A percentile compares a stretch with the other conserved stretches of the same genome.
Conservation (phyloP, 129 eudicot genomes). For the Dittrichia graveolens region DNA sequence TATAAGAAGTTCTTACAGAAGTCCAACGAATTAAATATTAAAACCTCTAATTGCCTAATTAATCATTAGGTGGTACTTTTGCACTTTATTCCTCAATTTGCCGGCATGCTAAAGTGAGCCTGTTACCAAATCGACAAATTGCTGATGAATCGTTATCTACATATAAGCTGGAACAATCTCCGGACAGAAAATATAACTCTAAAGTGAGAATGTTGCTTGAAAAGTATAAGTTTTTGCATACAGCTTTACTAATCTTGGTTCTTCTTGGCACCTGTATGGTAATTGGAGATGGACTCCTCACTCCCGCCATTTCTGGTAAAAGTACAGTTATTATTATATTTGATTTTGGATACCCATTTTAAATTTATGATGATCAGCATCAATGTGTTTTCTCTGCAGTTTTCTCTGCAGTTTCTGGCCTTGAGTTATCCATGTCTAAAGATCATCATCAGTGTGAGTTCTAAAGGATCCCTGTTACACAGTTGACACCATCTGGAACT, state of each 20-base stretch:
- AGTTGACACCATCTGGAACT: neutral
- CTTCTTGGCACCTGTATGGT: conserved; percentile 93
- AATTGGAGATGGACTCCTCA: conserved; percentile 81
- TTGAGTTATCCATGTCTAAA: conserved; percentile 77
- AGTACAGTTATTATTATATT: neutral
- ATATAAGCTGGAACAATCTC: conserved; percentile 67
- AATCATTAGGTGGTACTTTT: conserved; percentile 72
- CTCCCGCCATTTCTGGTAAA: conserved; percentile 83
- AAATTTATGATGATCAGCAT: neutral
- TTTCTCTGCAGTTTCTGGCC: conserved; percentile 91
- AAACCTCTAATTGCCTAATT: neutral
- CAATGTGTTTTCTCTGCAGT: conserved; percentile 41
- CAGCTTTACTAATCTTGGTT: conserved; percentile 74
- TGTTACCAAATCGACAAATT: conserved; percentile 72
- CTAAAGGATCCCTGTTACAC: conserved; percentile 25
- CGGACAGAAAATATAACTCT: conserved; percentile 55
- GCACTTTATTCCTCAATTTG: conserved; percentile 82
- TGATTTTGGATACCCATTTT: neutral
- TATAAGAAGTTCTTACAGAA: neutral
- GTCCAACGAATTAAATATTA: neutral
- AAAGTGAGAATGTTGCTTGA: conserved; percentile 64
- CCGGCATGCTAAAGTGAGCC: conserved; percentile 85
- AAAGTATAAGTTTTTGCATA: conserved; percentile 70
- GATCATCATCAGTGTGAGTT: conserved; percentile 72
- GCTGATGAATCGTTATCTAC: conserved; percentile 78